These are phyloP conservation scores for Alternaria sp. DNA, from an alignment of 2,329 filamentous ascomycete species.

Conservation along the genomic window DNA sequence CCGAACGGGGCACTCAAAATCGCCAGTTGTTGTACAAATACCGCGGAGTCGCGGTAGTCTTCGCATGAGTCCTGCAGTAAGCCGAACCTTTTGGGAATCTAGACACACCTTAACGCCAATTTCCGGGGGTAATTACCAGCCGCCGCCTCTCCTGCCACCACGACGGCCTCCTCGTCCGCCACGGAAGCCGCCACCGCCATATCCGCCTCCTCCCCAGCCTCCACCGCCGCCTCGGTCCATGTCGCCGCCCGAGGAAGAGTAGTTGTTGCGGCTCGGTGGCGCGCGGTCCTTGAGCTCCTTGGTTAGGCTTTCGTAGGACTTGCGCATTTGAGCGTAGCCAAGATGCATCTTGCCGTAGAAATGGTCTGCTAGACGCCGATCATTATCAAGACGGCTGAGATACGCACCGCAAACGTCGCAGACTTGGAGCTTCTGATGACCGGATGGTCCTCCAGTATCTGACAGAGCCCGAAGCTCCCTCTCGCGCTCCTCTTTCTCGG, in stretches of 20 bases:
- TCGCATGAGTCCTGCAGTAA: conserved; percentile 43
- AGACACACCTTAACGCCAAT: conserved; percentile 50
- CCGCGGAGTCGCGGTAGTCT: conserved; percentile 26
- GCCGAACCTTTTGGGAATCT: conserved; percentile 42
- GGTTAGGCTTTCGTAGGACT: conserved; percentile 85
- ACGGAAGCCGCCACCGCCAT: conserved; percentile 39
- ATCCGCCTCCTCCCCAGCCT: conserved; percentile 33
- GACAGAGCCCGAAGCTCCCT: conserved; percentile 87
- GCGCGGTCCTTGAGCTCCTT: conserved; percentile 82
- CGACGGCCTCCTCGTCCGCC: conserved; percentile 29
- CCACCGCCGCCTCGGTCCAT: conserved; percentile 38
- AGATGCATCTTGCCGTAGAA: conserved; percentile 99
- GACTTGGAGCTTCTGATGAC: conserved; percentile 97
- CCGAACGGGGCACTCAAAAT: conserved; percentile 18
- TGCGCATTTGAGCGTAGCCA: conserved; percentile 97
- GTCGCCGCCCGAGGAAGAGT: conserved; percentile 32
- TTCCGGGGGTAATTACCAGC: conserved; percentile 38
- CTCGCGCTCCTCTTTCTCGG: conserved; percentile 83
- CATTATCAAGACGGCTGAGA: conserved; percentile 89
- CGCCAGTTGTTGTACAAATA: conserved; percentile 38
- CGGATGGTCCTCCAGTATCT: conserved; percentile 90
- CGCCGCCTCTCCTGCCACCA: conserved; percentile 38
- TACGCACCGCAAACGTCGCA: conserved; percentile 99
- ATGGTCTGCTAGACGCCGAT: conserved; percentile 90
- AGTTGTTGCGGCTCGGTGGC: conserved; percentile 59